These are phyloP conservation scores for Chlorencoelia australis DNA, from an alignment of 2,329 filamentous ascomycete genomes.

Conservation along the genomic window DNA sequence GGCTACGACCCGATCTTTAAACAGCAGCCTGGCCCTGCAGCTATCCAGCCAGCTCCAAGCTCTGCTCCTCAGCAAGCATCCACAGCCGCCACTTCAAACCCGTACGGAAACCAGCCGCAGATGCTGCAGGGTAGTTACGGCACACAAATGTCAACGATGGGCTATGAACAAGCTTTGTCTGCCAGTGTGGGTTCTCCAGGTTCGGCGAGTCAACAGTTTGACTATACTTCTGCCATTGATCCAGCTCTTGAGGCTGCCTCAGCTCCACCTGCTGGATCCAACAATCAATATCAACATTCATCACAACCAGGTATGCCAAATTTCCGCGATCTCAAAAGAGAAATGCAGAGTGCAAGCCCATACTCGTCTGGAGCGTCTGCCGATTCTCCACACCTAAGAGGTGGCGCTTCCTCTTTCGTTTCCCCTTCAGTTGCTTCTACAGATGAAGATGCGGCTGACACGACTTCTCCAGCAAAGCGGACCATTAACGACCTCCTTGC, in stretches of 20 bases:
- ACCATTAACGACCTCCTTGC: slow-evolving; percentile 67
- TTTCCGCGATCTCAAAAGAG: slow-evolving; percentile 23
- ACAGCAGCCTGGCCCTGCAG: slow-evolving; percentile 53
- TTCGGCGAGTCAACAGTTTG: slow-evolving; percentile 38
- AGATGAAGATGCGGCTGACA: slow-evolving; percentile 35
- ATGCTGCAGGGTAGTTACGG: slow-evolving; percentile 36
- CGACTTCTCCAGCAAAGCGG: slow-evolving; percentile 42
- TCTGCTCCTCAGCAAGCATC: slow-evolving; percentile 21
- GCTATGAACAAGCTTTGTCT: slow-evolving; percentile 27
- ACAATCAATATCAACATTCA: slow-evolving; percentile 16
- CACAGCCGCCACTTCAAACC: slow-evolving; percentile 27
- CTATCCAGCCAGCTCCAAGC: slow-evolving; percentile 61
- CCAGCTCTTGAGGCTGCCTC: slow-evolving; percentile 47
- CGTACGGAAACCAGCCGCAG: slow-evolving; percentile 37
- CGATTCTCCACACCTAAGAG: slow-evolving; percentile 39
- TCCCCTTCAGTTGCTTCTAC: slow-evolving; percentile 23
- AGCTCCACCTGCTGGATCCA: slow-evolving; percentile 18
- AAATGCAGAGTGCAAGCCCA: slow-evolving; percentile 27
- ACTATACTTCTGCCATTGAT: slow-evolving; percentile 54
- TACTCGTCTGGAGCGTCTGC: slow-evolving; percentile 28
- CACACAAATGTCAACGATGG: slow-evolving; percentile 16
- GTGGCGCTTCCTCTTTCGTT: slow-evolving; percentile 36
- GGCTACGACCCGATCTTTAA: slow-evolving; percentile 86
- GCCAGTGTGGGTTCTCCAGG: slow-evolving; percentile 34
- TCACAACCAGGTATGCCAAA: slow-evolving; percentile 24